Base-by-base conservation (phyloP, 495 filamentous ascomycete species). In the Glarea lozoyensis region DNA sequence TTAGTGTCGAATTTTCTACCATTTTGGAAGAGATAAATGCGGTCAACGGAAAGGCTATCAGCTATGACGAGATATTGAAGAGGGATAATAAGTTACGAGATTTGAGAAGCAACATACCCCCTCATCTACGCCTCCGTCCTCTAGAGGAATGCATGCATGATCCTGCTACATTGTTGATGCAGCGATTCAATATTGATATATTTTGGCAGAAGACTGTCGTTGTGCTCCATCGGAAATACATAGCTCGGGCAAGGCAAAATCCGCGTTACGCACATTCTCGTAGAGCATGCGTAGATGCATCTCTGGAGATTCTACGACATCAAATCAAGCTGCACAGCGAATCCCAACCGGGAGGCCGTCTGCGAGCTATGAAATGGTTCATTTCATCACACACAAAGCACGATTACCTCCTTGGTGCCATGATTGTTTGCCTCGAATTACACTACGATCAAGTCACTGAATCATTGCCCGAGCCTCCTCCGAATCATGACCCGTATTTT, bases 371-470 rank as follows among this genome's bases (percentile, higher is more conserved):
- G 59, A 78, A 79, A 52, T 87, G 84, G 58, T 76, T 90, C 38
- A 86, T 76, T 13, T 68, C 70, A 2, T 83, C 83, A 0, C 72
- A 93, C 3, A 86, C 86, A 13, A 83, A 79, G 36, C 69, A 75
- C 18, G 90, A 97, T 52, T 94, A 90, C 52, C 63, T 94, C 11
- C 78, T 93, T 13, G 88, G 86, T 1, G 83, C 86, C 2, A 95
- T 94, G 86, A 78, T 94, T 43, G 72, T 97, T 15, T 81, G 80
- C 50, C 66, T 94, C 22, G 88, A 93, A 48, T 66, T 95, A 24
- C 69, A 75, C 45, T 69, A 65, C 49, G 70, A 75, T 42, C 29
- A 45, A 10, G 32, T 57, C 5, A 37, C 54, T 4, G 50, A 48
- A 30, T 40, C 50, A 2, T 23, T 49, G 17, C 6, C 40, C 20